These are phyloP conservation scores for Barbatosphaeria neglecta DNA, from an alignment of 495 filamentous ascomycete species.

Conservation along the genomic window DNA sequence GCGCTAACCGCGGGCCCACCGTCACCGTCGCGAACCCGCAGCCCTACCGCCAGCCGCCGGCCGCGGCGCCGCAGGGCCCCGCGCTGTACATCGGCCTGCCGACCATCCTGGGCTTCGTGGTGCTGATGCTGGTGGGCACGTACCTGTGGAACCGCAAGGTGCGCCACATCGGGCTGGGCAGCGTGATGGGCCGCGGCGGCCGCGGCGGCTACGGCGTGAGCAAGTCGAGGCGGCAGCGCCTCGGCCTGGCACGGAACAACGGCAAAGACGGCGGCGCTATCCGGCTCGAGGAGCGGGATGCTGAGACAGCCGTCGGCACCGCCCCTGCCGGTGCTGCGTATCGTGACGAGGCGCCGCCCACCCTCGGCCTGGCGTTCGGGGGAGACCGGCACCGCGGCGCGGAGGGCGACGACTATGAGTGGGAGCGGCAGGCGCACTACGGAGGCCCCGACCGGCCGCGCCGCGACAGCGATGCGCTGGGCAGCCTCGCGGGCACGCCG, in stretches of 20 bases:
- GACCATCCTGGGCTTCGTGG: slow-evolving; percentile 22
- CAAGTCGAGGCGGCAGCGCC: slow-evolving; percentile 17
- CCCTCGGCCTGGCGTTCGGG: neutral
- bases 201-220: slow-evolving; percentile 18
- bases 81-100: slow-evolving; percentile 31
- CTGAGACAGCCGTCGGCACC: slow-evolving; percentile 7
- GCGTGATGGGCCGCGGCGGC: slow-evolving; percentile 27
- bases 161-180: slow-evolving; percentile 24
- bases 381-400: neutral
- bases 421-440: neutral
- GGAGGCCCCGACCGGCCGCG: slow-evolving; percentile 6
- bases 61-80: slow-evolving; percentile 8
- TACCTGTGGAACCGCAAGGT: slow-evolving; percentile 25
- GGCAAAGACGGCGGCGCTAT: slow-evolving; percentile 21
- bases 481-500: slow-evolving; percentile 25
- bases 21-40: slow-evolving; percentile 15
- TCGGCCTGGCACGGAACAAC: slow-evolving; percentile 11
- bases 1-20: slow-evolving; percentile 19
- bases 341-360: slow-evolving; percentile 14
- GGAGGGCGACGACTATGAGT: neutral
- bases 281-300: slow-evolving; percentile 24
- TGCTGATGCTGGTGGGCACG: slow-evolving; percentile 17
- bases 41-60: slow-evolving; percentile 6
- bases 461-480: slow-evolving; percentile 26
- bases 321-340: slow-evolving; percentile 2